Evolutionary conservation across 768 basidiomycete genomes (phyloP), one percentile per base, ranked within the genome.

Genomic region (Tubosaeta sp.): DNA sequence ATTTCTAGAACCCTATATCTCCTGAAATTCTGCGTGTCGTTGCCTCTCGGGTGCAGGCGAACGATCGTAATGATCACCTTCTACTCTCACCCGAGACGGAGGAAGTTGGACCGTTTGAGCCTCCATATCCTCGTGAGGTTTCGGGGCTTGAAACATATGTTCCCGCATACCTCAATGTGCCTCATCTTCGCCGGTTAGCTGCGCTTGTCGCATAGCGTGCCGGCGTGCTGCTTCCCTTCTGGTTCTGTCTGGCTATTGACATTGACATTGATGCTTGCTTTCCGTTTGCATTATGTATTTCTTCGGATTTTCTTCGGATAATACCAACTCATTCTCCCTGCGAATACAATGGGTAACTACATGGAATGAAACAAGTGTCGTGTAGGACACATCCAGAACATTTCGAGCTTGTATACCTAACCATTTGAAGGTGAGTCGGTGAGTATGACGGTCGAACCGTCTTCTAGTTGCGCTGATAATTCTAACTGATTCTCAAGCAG

Each of bases 11-110:
- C 60, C 97, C 95, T 9, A 97, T 98, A 63, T 93, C 95, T 2
- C 91, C 93, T 22, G 95, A 98, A 73, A 98, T 99, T 56, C 77
- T 99, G 35, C 88, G 93, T 47, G 93, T 97, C 19, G 97, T 99
- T 48, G 94, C 95, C 38, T 91, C 94, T 32, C 83, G 97, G 45
- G 95, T 99, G 49, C 87, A 92, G 65, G 89, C 94, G 44, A 92
- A 95, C 69, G 97, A 98, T 73, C 86, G 93, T 62, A 94, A 92
- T 66, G 97, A 99, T 69, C 95, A 98, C 67, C 79, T 99, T 17
- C 83, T 99, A 53, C 85, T 99, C 47, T 85, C 92, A 29, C 95
- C 95, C 27, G 97, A 98, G 70, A 91, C 89, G 39, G 97, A 98
- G 65, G 97, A 98, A 72, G 95, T 97, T 19, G 92, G 93, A 26